A percentile compares a stretch with the other conserved stretches of the same genome.
Conservation (phyloP, 768 basidiomycete genomes). For the Boletus pseudopeckii region DNA sequence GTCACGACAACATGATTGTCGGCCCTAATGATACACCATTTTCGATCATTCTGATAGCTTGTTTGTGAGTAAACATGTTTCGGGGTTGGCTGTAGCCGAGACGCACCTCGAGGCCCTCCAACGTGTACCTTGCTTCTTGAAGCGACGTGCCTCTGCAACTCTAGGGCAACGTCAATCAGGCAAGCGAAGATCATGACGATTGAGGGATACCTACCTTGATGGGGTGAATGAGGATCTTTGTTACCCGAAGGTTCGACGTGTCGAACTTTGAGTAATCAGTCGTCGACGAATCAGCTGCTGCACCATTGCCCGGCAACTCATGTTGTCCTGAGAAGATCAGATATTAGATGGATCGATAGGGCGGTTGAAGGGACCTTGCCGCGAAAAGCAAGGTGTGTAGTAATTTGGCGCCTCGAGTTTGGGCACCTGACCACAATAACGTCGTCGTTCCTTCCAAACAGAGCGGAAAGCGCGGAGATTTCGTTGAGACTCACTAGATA, state of each 20-base stretch:
- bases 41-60: constrained; percentile 58
- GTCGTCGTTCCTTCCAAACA: neutral
- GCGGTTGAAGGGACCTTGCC: neutral
- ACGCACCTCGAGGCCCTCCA: constrained; percentile 63
- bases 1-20: constrained; percentile 55
- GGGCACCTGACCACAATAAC: neutral
- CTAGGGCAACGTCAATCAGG: constrained; percentile 33
- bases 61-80: neutral
- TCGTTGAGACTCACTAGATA: constrained; percentile 14
- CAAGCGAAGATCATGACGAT: neutral
- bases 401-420: neutral
- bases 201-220: constrained; percentile 56
- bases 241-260: constrained; percentile 39
- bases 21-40: constrained; percentile 66
- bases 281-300: neutral
- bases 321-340: constrained; percentile 13
- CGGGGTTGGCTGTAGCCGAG: neutral
- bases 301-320: neutral
- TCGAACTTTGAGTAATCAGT: constrained; percentile 24
- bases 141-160: constrained; percentile 71
- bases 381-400: neutral
- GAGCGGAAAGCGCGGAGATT: neutral
- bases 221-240: constrained; percentile 62
- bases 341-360: constrained; percentile 9
- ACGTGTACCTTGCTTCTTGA: constrained; percentile 50